Evolutionary conservation across 1,139 yeast genomes (phyloP), one percentile per base, ranked within the genome.

Genomic region (Taiozyma sp.): DNA sequence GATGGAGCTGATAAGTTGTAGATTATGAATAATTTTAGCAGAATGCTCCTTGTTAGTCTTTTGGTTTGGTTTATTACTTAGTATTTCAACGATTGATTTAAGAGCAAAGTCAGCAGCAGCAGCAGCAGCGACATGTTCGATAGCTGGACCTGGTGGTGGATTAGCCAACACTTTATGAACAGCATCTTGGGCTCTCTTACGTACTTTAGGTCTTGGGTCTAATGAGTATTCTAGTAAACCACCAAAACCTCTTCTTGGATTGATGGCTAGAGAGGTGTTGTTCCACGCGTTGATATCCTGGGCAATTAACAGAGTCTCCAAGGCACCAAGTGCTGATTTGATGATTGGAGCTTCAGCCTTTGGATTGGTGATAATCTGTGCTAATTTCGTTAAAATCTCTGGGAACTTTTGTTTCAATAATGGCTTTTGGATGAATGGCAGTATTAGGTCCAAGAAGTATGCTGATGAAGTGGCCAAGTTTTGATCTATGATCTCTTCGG

Each of bases 151-250:
- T 0, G 89, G 79, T 13, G 97, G 96, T 16, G 95, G 91, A 57
- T 77, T 76, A 6, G 70, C 56, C 56, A 93, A 72, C 34, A 93
- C 73, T 6, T 73, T 76, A 46, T 76, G 70, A 22, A 93, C 76
- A 2, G 97, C 88, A 53, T 93, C 99, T 60, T 85, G 88, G 2
- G 98, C 96, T 73, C 97, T 83, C 79, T 88, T 89, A 68, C 99
- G 82, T 13, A 95, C 96, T 64, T 95, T 95, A 35, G 99, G 99
- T 66, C 99, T 80, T 44, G 88, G 85, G 67, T 95, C 99, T 49
- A 88, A 71, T 0, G 93, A 80, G 56, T 90, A 75, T 62, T 89
- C 91, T 54, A 93, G 71, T 53, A 95, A 70, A 40, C 96, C 97
- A 46, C 81, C 77, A 55, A 91, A 71, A 28, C 95, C 96, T 71